Percentiles rank a stretch among this genome's conserved stretches.
phyloP scores from a whole-genome alignment of 2,329 filamentous ascomycete genomes.

The Phialemonium atrogriseum region DNA sequence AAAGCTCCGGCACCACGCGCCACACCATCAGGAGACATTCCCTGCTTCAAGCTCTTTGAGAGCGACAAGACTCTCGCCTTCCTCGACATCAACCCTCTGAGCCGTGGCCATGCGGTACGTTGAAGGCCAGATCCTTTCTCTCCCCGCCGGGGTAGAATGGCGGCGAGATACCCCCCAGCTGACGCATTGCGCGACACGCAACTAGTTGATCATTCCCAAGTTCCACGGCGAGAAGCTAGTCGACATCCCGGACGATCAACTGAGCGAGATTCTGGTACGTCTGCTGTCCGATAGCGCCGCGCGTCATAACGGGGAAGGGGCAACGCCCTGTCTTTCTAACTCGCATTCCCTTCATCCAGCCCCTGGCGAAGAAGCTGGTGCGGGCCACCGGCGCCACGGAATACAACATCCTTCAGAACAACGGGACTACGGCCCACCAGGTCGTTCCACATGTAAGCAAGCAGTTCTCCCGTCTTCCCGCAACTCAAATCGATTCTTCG shows the following conservation, averaged over 20 bases:
- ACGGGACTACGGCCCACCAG: slow-evolving; percentile 86
- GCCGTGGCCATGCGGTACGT: slow-evolving; percentile 78
- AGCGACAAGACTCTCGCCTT: slow-evolving; percentile 90
- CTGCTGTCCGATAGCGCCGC: neutral
- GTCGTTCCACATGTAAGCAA: slow-evolving; percentile 75
- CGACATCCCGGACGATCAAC: slow-evolving; percentile 85
- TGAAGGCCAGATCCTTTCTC: neutral
- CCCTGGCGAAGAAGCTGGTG: slow-evolving; percentile 81
- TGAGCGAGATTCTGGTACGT: slow-evolving; percentile 72
- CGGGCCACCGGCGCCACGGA: slow-evolving; percentile 65
- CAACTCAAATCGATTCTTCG: no score
- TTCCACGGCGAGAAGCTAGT: slow-evolving; percentile 83
- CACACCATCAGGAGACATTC: slow-evolving; percentile 69
- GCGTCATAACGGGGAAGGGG: neutral
- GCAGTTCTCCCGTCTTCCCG: neutral
- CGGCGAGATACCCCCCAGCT: no score
- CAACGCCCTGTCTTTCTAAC: neutral
- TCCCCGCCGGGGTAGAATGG: no score
- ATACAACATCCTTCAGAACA: slow-evolving; percentile 96
- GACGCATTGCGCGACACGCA: no score
- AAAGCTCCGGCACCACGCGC: no score
- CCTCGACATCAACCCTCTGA: slow-evolving; percentile 88
- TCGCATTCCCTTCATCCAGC: slow-evolving; percentile 29
- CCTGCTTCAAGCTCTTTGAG: slow-evolving; percentile 93
- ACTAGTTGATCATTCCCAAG: slow-evolving; percentile 90